Evolutionary conservation across 2,329 filamentous ascomycete species (phyloP), one percentile per base, ranked within the genome.

Genomic region (Cytospora chrysosperma): DNA sequence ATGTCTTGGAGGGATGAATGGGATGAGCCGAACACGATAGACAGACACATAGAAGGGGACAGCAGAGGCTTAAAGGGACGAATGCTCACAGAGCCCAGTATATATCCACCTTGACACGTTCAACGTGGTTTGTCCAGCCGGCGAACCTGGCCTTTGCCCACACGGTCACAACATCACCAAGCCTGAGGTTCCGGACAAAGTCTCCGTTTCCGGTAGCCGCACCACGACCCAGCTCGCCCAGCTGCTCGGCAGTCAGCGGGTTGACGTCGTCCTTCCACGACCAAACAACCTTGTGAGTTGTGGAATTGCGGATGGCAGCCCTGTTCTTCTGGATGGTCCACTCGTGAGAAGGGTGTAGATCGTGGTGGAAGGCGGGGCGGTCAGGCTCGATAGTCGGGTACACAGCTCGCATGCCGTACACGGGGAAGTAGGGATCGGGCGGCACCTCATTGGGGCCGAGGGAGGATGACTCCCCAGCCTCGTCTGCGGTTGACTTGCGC

Each of bases 141-240:
- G 70, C 72, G 61, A 85, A 88, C 63, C 85, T 79, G 2, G 84
- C 79, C 72, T 83, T 86, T 0, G 76, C 85, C 86, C 86, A 88
- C 1, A 88, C 69, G 0, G 85, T 88, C 13, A 88, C 74, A 21
- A 86, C 80, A 67, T 89, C 86, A 1, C 86, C 86, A n/a, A 85
- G 67, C 67, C 79, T 81, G 67, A 89, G 70, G 53, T 74, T 76
- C 19, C 82, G 79, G 37, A 89, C 80, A 71, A 86, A 88, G 43
- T 79, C 73, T 1, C 86, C 86, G 58, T 81, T 78, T 0, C 75
- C 81, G 0, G 83, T 85, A 4, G 70, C 78, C 24, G 69, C 70
- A 1, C 86, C 86, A 0, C 85, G 78, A 0, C 86, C 86, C 2
- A 71, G 26, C 1, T 74, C 68, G 0, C 72, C 72, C 1, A 85